Base-by-base conservation (phyloP, 208 protist genomes). In the Leishmania arabica region DNA sequence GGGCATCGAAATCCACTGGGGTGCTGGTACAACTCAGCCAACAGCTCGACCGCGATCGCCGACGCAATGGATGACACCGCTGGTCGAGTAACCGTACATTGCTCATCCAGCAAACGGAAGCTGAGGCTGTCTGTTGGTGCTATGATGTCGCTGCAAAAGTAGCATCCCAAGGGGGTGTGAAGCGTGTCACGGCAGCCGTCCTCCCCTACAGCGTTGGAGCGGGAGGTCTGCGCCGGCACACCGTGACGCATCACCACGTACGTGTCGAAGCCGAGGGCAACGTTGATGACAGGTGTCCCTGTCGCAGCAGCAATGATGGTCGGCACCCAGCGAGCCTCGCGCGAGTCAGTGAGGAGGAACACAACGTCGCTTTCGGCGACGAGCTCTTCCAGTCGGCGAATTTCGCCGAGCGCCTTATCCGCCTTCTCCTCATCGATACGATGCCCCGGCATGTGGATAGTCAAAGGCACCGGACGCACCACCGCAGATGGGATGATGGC, bases 231-330 rank as follows among this genome's bases (percentile, higher is more conserved):
- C 37, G 66, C 65, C 42, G 27, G 68, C 1, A 98, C 58, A 42
- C 99, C 99, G 85, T 99, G 99, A n/a, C 99, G 89, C 93, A 99
- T 99, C 2, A 99, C 98, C 1, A 99, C 84, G 86, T 98, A 99
- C 7, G 92, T 93, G 78, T 99, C 99, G 88, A 99, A 99, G 53
- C 99, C 99, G 0, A 99, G 84, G 5, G 99, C 99, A 19, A 95
- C 84, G 78, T 99, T 99, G 53, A 99, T 91, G n/a, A 95, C 84
- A 27, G 98, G 88, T 79, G 99, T 99, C 47, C 92, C 84, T 45
- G 97, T 47, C 0, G 84, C 79, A 9, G 91, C 81, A 40, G 89
- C 89, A 21, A 99, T 81, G 4, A 99, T 54, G 7, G 99, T 98
- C 37, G 99, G 99, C 62, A 99, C 89, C 99, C 99, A 99, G 47